Percentiles rank a stretch among this genome's conserved stretches.
These are phyloP conservation scores for Mrakia frigida DNA, from an alignment of 768 basidiomycete species.

Conservation along the genomic window DNA sequence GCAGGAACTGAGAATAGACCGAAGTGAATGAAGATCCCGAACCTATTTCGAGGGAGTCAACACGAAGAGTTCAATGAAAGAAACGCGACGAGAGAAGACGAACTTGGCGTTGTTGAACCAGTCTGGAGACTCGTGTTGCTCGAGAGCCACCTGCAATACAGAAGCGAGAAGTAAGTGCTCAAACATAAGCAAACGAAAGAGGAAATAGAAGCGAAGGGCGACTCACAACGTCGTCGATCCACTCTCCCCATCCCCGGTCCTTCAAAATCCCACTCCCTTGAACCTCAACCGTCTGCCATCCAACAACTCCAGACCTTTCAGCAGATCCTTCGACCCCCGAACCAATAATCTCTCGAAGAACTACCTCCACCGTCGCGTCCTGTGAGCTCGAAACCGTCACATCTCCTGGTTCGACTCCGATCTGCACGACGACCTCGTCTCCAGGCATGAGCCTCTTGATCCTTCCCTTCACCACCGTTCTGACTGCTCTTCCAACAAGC, in stretches of 20 bases:
- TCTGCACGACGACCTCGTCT: background rate
- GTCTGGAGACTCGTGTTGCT: slow-evolving; percentile 53
- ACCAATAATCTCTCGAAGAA: slow-evolving; percentile 13
- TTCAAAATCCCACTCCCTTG: slow-evolving; percentile 42
- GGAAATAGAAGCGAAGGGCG: background rate
- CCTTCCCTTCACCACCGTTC: slow-evolving; percentile 48
- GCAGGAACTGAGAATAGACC: slow-evolving; percentile 33
- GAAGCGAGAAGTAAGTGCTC: background rate
- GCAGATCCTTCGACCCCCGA: slow-evolving; percentile 30
- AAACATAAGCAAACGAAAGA: no score
- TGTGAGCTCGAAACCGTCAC: slow-evolving; percentile 43
- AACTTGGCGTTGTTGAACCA: slow-evolving; percentile 58
- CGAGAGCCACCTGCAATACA: background rate
- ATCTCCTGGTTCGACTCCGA: background rate
- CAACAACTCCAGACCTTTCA: slow-evolving; percentile 40
- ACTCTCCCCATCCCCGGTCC: slow-evolving; percentile 43
- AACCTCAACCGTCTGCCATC: slow-evolving; percentile 39
- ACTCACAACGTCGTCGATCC: slow-evolving; percentile 43
- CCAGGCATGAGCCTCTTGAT: slow-evolving; percentile 38
- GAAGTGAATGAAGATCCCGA: slow-evolving; percentile 48
- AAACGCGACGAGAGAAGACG: slow-evolving; percentile 55
- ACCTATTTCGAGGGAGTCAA: slow-evolving; percentile 29
- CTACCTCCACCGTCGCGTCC: slow-evolving; percentile 52
- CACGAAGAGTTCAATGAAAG: slow-evolving; percentile 34
- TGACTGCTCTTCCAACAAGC: slow-evolving; percentile 38